Base-by-base conservation (phyloP, 345 rosid species). In the Cardamine resedifolia region DNA sequence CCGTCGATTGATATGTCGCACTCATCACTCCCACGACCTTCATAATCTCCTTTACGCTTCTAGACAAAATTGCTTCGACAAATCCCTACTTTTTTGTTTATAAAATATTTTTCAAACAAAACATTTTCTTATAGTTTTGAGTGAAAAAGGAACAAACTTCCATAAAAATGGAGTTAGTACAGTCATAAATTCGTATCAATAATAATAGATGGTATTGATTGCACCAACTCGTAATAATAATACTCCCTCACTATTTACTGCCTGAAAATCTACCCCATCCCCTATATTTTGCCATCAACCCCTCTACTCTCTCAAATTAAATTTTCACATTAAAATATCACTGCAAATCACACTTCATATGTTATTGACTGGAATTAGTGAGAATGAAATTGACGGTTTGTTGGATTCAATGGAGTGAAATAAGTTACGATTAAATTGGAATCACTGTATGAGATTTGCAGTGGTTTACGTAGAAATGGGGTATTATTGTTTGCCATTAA, bases 1-100 rank as follows among this genome's bases (percentile, higher is more conserved):
- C 75, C 77, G 79, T 87, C 82, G 71, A 83, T 36, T 79, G 87
- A 84, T 68, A 79, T 48, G 88, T 89, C 83, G 79, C 87, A 82
- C 82, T 88, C 91, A 79, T 84, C 80, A 76, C 84, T 65, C 70
- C 84, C 79, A 85, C 82, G 79, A 58, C 75, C 67, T 66, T 27
- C 58, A 3, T 16, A 51, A 34, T 39, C 75, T 71, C 47, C 28
- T 67, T 59, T 50, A 59, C 53, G 47, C 61, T 59, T 43, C 9
- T 38, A 15, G 38, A n/a, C 41, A 47, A 33, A 39, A 19, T 62
- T 51, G 69, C 34, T 71, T 38, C 2, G 53, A 61, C 61, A 61
- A 50, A 61, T 39, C 24, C 39, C 21, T 12, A 27, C 39, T 38
- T 38, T 39, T 68, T 38, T 21, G 39, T 61, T 50, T 48, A 48